These are phyloP conservation scores for Huntiella omanensis DNA, from an alignment of 2,329 filamentous ascomycete species.

Conservation along the genomic window DNA sequence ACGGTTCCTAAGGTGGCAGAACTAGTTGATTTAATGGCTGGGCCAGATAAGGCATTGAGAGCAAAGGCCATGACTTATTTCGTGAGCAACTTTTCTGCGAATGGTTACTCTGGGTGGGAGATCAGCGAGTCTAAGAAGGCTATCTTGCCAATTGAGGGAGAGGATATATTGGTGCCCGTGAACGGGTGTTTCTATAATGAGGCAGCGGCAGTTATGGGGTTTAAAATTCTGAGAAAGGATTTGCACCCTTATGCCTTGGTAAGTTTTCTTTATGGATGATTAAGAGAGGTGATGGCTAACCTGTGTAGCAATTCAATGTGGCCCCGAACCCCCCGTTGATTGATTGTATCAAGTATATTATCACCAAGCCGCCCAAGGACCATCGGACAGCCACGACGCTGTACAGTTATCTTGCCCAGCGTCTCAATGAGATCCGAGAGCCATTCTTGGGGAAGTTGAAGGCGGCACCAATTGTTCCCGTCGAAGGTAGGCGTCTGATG, in stretches of 20 bases:
- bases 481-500: conserved; percentile 19
- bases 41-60: conserved; percentile 37
- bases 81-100: conserved; percentile 57
- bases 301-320: conserved; percentile 56
- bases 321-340: conserved; percentile 60
- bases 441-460: conserved; percentile 40
- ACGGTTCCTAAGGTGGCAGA: conserved; percentile 52
- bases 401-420: conserved; percentile 69
- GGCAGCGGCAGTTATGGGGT: conserved; percentile 58
- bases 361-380: conserved; percentile 51
- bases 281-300: not conserved
- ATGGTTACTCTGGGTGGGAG: conserved; percentile 52
- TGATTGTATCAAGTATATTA: conserved; percentile 55
- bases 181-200: conserved; percentile 69
- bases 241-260: conserved; percentile 56
- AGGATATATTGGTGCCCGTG: conserved; percentile 50
- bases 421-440: conserved; percentile 53
- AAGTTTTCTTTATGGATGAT: conserved; percentile 13
- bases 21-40: conserved; percentile 60
- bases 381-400: conserved; percentile 46
- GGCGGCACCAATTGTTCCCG: conserved; percentile 53
- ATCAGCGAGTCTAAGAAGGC: conserved; percentile 33
- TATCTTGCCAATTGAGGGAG: conserved; percentile 57
- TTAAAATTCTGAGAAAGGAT: conserved; percentile 55
- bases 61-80: conserved; percentile 64